phyloP scores from a whole-genome alignment of 768 basidiomycete genomes.

The Aureoboletus auriporus region DNA sequence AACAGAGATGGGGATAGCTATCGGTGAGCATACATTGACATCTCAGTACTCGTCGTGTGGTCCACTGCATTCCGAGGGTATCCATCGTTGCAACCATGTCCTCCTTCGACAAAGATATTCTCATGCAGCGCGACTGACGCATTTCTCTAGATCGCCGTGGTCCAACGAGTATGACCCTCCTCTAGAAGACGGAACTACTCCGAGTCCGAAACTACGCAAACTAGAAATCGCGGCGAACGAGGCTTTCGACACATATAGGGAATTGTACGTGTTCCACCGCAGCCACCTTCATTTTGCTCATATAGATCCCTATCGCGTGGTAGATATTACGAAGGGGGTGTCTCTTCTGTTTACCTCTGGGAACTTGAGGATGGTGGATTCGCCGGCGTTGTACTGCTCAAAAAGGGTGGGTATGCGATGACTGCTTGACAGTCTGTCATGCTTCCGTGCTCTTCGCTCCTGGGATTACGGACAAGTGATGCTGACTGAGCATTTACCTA shows the following conservation, averaged over 20 bases:
- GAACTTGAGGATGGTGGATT: conserved; percentile 95
- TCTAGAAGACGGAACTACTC: conserved; percentile 83
- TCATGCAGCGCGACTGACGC: conserved; percentile 9
- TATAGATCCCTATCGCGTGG: not conserved
- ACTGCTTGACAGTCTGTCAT: not conserved
- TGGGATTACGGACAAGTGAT: not conserved
- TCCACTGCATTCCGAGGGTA: not conserved
- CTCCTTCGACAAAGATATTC: not conserved
- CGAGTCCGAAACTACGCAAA: conserved; percentile 80
- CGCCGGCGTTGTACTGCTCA: conserved; percentile 93
- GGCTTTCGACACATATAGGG: conserved; percentile 95
- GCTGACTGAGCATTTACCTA: conserved; percentile 26
- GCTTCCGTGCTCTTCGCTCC: conserved; percentile 3
- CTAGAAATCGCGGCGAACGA: conserved; percentile 93
- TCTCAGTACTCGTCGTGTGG: not conserved
- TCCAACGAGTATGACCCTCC: conserved; percentile 95
- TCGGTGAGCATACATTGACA: conserved; percentile 38
- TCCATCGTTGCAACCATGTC: not conserved
- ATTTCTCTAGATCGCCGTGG: conserved; percentile 82
- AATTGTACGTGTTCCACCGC: conserved; percentile 56
- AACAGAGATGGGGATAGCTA: conserved; percentile 91
- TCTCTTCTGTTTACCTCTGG: conserved; percentile 97
- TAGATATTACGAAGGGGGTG: conserved; percentile 98
- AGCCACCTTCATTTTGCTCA: not conserved
- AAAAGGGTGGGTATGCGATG: conserved; percentile 65